Conservation (phyloP, 75 land plant genomes). For the Gnetum montanum region DNA sequence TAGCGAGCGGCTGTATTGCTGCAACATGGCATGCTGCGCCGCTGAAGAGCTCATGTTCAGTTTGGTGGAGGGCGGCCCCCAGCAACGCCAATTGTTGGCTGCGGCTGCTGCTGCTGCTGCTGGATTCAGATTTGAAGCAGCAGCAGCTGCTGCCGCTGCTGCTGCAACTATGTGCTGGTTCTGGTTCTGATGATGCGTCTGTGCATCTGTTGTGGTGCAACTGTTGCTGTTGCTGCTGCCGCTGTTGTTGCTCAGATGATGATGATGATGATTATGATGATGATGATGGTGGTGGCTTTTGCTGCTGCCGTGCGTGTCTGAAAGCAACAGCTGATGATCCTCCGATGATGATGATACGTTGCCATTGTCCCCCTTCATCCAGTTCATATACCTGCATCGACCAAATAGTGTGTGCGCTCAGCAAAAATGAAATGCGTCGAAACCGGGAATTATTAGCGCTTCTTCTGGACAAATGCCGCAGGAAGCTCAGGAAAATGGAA, state of each 20-base stretch:
- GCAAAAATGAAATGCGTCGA: background rate
- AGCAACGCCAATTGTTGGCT: conserved; percentile 12
- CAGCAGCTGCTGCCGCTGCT: conserved; percentile 17
- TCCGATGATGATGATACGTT: no score
- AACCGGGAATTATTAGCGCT: no score
- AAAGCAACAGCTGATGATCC: background rate
- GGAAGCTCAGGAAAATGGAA: no score
- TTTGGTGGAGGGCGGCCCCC: background rate
- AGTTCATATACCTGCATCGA: conserved; percentile 4
- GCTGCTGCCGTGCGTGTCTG: background rate
- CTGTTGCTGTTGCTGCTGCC: conserved; percentile 16
- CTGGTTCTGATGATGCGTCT: no score
- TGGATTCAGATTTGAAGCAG: no score
- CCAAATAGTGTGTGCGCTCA: no score
- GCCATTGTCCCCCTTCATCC: conserved; percentile 6
- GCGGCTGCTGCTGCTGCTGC: conserved; percentile 3
- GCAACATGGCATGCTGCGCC: background rate
- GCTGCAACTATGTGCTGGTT: conserved; percentile 5
- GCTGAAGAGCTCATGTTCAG: background rate
- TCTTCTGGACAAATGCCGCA: no score
- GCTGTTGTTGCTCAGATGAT: conserved; percentile 16
- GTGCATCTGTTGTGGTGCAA: no score
- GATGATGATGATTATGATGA: background rate
- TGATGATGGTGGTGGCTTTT: background rate
- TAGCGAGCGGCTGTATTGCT: background rate